Conservation (phyloP, 2,329 filamentous ascomycete genomes). For the Aphanocladium album region DNA sequence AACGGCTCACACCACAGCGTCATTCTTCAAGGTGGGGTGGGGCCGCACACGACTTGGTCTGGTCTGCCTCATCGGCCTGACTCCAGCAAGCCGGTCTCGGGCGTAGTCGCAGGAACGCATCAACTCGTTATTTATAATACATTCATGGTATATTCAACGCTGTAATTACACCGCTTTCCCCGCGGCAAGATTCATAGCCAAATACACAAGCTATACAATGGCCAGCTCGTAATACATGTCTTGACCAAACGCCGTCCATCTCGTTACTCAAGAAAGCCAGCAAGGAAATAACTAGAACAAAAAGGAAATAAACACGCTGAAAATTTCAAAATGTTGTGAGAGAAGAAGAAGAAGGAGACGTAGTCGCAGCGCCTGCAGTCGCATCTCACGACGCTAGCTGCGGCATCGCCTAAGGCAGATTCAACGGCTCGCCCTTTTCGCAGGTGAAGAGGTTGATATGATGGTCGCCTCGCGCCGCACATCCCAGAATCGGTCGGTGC, state of each 20-base stretch:
- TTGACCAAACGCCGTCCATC: constrained; percentile 7
- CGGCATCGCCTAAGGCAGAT: neutral
- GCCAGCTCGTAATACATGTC: neutral
- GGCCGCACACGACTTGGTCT: neutral
- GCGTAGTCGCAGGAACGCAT: neutral
- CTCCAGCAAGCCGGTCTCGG: neutral
- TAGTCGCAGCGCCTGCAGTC: neutral
- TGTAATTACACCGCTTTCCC: constrained; percentile 7
- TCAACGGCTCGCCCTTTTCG: constrained; percentile 40
- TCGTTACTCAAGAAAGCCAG: constrained; percentile 5
- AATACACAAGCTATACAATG: constrained; percentile 4
- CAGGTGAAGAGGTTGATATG: constrained; percentile 87
- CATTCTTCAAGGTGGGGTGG: constrained; percentile 3
- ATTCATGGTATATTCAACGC: constrained; percentile 3
- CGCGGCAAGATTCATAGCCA: constrained; percentile 2
- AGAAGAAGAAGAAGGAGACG: neutral
- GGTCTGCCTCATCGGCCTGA: neutral
- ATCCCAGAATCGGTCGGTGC: constrained; percentile 85
- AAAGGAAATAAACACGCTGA: neutral
- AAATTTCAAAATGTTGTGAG: neutral
- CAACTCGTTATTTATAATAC: neutral
- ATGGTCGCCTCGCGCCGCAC: constrained; percentile 78
- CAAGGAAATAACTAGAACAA: neutral
- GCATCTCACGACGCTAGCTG: neutral
- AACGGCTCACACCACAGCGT: neutral